Percentiles rank a stretch among this genome's conserved stretches.
phyloP scores from a whole-genome alignment of 352 stramenopile species.

The Phytopythium sindhum region DNA sequence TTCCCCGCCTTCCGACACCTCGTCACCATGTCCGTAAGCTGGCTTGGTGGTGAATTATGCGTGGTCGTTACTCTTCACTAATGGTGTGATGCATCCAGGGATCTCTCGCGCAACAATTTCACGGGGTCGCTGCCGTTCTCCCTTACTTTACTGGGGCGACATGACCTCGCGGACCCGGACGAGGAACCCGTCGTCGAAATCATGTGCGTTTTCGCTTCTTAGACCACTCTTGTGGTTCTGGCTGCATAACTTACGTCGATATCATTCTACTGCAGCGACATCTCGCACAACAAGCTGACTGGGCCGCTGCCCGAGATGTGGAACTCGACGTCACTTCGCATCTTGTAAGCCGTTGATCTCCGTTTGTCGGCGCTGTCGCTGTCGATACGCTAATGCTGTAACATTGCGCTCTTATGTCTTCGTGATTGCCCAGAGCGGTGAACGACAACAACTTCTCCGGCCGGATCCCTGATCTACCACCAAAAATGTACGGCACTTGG shows the following conservation, averaged over 20 bases:
- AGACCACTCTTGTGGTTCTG: not conserved
- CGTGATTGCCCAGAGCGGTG: slow-evolving; percentile 21
- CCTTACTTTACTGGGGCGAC: slow-evolving; percentile 36
- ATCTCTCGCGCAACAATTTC: slow-evolving; percentile 52
- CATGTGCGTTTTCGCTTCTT: slow-evolving; percentile 30
- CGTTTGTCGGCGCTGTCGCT: not conserved
- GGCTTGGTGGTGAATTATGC: slow-evolving; percentile 39
- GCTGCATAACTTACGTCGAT: not conserved
- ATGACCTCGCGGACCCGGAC: slow-evolving; percentile 47
- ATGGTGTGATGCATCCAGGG: slow-evolving; percentile 19
- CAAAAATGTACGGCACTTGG: slow-evolving; percentile 21
- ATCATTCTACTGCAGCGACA: slow-evolving; percentile 23
- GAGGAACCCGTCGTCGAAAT: slow-evolving; percentile 38
- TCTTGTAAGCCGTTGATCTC: slow-evolving; percentile 36
- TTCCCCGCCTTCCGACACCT: slow-evolving; percentile 8
- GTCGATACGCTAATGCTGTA: not conserved
- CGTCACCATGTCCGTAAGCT: slow-evolving; percentile 1
- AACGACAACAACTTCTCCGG: slow-evolving; percentile 29
- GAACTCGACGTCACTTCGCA: slow-evolving; percentile 39
- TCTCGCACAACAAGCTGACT: slow-evolving; percentile 44
- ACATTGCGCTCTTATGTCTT: not conserved
- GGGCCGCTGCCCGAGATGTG: slow-evolving; percentile 36
- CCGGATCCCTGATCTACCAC: slow-evolving; percentile 21
- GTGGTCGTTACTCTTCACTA: not conserved
- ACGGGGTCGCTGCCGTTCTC: slow-evolving; percentile 32